Evolutionary conservation across 768 basidiomycete species (phyloP).

Genomic region (Serendipita sp.): DNA sequence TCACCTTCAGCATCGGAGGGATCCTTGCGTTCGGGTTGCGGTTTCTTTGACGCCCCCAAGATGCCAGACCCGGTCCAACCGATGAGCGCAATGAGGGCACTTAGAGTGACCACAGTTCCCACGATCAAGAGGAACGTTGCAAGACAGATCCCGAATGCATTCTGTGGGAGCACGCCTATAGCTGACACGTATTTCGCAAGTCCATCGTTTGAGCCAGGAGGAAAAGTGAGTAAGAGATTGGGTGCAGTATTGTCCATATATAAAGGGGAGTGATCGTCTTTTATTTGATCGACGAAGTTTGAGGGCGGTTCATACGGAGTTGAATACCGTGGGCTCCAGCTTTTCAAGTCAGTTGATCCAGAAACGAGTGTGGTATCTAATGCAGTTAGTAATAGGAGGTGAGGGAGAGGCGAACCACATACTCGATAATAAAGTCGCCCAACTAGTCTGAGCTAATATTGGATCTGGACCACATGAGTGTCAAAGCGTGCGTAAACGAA

Average conservation of each 20-base stretch:
- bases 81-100: constrained; percentile 52
- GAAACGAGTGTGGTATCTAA: constrained; percentile 58
- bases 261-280: constrained; percentile 52
- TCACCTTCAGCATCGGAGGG: constrained; percentile 12
- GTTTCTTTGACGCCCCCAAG: constrained; percentile 14
- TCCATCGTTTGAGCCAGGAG: constrained; percentile 39
- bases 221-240: constrained; percentile 61
- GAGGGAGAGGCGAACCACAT: constrained; percentile 13
- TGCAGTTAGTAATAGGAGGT: constrained; percentile 9
- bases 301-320: constrained; percentile 45
- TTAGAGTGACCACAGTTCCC: constrained; percentile 51
- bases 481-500: neutral
- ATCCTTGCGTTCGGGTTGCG: constrained; percentile 21
- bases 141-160: constrained; percentile 72
- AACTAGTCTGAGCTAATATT: constrained; percentile 71
- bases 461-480: constrained; percentile 41
- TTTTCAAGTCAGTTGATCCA: constrained; percentile 25
- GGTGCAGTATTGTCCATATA: constrained; percentile 52
- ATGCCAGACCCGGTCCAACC: constrained; percentile 38
- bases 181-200: constrained; percentile 73
- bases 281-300: constrained; percentile 57
- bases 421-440: constrained; percentile 74
- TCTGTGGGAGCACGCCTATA: constrained; percentile 63
- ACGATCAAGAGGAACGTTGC: constrained; percentile 52
- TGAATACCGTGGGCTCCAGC: constrained; percentile 51